Evolutionary conservation across 2,329 filamentous ascomycete genomes (phyloP).

Genomic region (Penicillium glabrum): DNA sequence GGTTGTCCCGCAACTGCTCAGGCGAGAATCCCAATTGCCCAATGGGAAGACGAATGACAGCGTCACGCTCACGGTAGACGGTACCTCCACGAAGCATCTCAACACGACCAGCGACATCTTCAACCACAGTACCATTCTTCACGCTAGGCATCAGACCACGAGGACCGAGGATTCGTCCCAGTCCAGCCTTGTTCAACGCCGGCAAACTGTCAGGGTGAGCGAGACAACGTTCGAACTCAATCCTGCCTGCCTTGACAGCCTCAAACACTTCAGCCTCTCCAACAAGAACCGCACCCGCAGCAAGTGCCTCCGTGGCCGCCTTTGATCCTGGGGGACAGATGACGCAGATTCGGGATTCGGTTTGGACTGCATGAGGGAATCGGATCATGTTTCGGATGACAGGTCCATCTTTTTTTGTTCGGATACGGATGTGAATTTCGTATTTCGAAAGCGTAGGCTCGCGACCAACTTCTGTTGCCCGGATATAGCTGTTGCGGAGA

Average conservation of each 20-base stretch:
- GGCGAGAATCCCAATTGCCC: constrained; percentile 89
- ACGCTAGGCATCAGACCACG: constrained; percentile 87
- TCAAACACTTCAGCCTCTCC: constrained; percentile 87
- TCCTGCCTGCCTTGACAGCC: constrained; percentile 69
- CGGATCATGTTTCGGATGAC: constrained; percentile 84
- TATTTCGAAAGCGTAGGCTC: constrained; percentile 76
- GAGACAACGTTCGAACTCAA: constrained; percentile 86
- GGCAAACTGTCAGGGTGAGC: constrained; percentile 77
- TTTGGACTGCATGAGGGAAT: constrained; percentile 86
- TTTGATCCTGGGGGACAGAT: constrained; percentile 81
- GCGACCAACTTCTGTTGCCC: constrained; percentile 86
- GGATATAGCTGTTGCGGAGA: constrained; percentile 69
- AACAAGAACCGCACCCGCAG: constrained; percentile 76
- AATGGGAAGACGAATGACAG: constrained; percentile 84
- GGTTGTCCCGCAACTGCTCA: constrained; percentile 79
- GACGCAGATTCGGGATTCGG: constrained; percentile 84
- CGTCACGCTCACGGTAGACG: constrained; percentile 81
- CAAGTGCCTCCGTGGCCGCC: constrained; percentile 69
- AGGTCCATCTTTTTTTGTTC: constrained; percentile 80
- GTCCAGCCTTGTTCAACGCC: constrained; percentile 75
- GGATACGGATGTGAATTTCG: constrained; percentile 80
- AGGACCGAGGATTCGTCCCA: constrained; percentile 83
- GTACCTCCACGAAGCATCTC: constrained; percentile 79
- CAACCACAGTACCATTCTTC: constrained; percentile 86
- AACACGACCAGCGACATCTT: constrained; percentile 72